Percentiles rank a stretch among this genome's conserved stretches.
phyloP scores from a whole-genome alignment of 2,329 filamentous ascomycete genomes.

The Xylariaceae sp. region DNA sequence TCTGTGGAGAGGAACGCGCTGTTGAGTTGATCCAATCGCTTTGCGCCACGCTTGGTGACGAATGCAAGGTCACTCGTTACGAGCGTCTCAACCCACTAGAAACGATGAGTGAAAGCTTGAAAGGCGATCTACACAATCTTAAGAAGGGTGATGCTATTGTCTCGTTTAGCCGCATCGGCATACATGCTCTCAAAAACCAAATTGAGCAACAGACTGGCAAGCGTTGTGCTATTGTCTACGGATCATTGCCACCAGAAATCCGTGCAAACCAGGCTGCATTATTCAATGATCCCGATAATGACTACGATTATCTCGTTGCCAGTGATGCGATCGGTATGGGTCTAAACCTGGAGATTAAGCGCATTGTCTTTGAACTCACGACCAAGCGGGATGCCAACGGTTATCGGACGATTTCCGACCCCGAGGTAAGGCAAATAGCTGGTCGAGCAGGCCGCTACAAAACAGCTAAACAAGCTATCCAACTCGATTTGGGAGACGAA shows the following conservation, averaged over 20 bases:
- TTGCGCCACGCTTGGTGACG: conserved; percentile 75
- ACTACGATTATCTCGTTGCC: conserved; percentile 90
- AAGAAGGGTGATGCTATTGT: conserved; percentile 90
- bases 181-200: conserved; percentile 73
- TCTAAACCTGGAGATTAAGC: conserved; percentile 85
- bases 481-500: conserved; percentile 18
- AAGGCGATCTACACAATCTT: conserved; percentile 60
- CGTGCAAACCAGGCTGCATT: conserved; percentile 84
- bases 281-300: conserved; percentile 93
- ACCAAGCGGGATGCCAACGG: conserved; percentile 64
- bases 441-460: conserved; percentile 86
- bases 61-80: conserved; percentile 77
- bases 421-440: conserved; percentile 91
- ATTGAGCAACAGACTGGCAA: conserved; percentile 74
- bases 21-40: conserved; percentile 75
- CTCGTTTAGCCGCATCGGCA: conserved; percentile 73
- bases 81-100: conserved; percentile 75
- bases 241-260: conserved; percentile 85
- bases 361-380: conserved; percentile 79
- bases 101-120: conserved; percentile 59
- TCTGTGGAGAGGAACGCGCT: conserved; percentile 84
- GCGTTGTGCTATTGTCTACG: conserved; percentile 90
- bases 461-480: conserved; percentile 57
- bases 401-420: conserved; percentile 57
- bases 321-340: conserved; percentile 98